phyloP scores from a whole-genome alignment of 2,329 filamentous ascomycete species.

The Ascochyta rabiei region DNA sequence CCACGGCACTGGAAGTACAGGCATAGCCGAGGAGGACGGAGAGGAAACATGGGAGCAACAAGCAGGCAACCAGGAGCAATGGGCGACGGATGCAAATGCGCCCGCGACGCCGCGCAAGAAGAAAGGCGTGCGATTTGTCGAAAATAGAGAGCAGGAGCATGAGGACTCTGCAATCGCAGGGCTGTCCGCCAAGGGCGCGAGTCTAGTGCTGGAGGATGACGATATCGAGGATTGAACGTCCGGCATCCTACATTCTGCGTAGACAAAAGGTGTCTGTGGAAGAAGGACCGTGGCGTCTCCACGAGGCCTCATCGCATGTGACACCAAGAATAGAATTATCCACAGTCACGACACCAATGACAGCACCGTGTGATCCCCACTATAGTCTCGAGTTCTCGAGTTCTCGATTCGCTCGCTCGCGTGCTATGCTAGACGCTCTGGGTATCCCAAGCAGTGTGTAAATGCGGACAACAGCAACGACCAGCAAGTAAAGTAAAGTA shows the following conservation, averaged over 20 bases:
- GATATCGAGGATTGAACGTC: conserved; percentile 53
- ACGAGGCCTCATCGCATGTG: not conserved
- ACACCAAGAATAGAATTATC: too few relatives aligned
- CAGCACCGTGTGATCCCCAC: too few relatives aligned
- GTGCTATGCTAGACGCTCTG: conserved; percentile 6
- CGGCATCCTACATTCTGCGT: not conserved
- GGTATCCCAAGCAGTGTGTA: conserved; percentile 16
- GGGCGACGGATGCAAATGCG: conserved; percentile 52
- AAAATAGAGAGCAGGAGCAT: conserved; percentile 12
- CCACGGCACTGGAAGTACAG: conserved; percentile 39
- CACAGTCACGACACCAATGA: too few relatives aligned
- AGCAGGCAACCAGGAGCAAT: conserved; percentile 44
- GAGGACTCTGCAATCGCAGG: conserved; percentile 32
- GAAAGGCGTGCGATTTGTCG: conserved; percentile 8
- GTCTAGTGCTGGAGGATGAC: conserved; percentile 54
- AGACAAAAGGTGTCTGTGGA: not conserved
- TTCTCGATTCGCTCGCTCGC: not conserved
- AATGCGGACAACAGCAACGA: conserved; percentile 1
- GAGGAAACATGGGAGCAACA: conserved; percentile 23
- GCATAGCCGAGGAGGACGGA: conserved; percentile 42
- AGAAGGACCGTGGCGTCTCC: too few relatives aligned
- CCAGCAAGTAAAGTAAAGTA: not conserved
- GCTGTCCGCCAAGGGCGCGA: conserved; percentile 34
- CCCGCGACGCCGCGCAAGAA: conserved; percentile 29
- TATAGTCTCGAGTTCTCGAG: not conserved